phyloP scores from a whole-genome alignment of 352 stramenopile genomes.

The Elongisporangium prolatum region DNA sequence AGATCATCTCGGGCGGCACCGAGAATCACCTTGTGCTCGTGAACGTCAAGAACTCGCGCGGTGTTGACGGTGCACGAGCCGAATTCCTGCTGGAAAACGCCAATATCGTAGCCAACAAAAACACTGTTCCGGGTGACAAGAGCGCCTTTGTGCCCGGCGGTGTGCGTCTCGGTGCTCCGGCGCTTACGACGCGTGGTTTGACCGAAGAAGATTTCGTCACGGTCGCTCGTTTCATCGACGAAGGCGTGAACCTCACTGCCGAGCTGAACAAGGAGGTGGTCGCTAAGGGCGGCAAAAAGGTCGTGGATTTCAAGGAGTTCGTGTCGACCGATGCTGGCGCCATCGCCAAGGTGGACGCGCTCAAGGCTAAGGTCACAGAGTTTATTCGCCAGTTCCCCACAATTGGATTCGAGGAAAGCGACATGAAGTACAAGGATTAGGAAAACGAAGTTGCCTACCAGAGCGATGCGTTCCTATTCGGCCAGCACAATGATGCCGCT shows the following conservation, averaged over 20 bases:
- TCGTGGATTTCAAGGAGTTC: constrained; percentile 85
- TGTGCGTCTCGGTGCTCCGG: constrained; percentile 95
- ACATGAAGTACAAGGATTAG: constrained; percentile 89
- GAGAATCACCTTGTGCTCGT: constrained; percentile 98
- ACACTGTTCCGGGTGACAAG: constrained; percentile 97
- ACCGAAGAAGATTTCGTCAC: constrained; percentile 94
- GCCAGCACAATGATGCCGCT: constrained; percentile 68
- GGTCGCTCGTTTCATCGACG: constrained; percentile 95
- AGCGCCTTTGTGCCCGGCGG: constrained; percentile 95
- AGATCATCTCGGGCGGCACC: constrained; percentile 96
- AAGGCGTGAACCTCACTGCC: constrained; percentile 91
- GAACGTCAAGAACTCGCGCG: constrained; percentile 93
- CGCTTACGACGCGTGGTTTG: constrained; percentile 94
- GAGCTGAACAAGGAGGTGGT: constrained; percentile 88
- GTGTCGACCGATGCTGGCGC: constrained; percentile 53
- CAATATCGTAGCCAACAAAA: constrained; percentile 99
- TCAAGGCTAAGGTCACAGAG: constrained; percentile 88
- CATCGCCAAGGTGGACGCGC: constrained; percentile 54
- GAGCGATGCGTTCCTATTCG: constrained; percentile 28
- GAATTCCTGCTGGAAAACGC: constrained; percentile 95
- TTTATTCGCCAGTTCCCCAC: constrained; percentile 96
- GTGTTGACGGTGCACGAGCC: constrained; percentile 94
- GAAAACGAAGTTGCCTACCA: no score
- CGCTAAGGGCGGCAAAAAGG: constrained; percentile 94
- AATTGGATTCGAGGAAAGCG: constrained; percentile 94